phyloP scores from a whole-genome alignment of 164 flowering plant genomes.

The Aristolochia contorta region DNA sequence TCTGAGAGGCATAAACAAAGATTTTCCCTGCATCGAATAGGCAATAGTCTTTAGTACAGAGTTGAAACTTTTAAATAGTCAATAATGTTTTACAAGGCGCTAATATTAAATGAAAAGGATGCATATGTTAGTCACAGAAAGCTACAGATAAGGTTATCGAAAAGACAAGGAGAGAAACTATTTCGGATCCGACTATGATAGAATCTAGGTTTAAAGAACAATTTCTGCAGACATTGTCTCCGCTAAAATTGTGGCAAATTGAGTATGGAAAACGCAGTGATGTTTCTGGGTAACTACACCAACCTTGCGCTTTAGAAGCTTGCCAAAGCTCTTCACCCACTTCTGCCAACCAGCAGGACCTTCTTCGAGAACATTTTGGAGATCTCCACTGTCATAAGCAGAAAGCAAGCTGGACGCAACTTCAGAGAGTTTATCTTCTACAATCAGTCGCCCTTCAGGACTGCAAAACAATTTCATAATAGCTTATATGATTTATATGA shows the following conservation, averaged over 20 bases:
- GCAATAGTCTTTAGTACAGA: neutral
- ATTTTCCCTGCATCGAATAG: constrained; percentile 58
- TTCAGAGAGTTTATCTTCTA: constrained; percentile 75
- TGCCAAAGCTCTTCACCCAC: constrained; percentile 91
- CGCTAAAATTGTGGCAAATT: neutral
- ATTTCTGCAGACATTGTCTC: neutral
- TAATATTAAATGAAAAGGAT: too few relatives aligned
- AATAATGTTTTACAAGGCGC: too few relatives aligned
- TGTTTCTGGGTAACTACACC: neutral
- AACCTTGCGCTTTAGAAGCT: constrained; percentile 84
- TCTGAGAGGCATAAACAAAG: constrained; percentile 91
- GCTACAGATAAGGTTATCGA: neutral
- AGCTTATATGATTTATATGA: neutral
- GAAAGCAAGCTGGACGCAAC: constrained; percentile 58
- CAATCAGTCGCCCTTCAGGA: constrained; percentile 57
- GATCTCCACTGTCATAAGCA: constrained; percentile 82
- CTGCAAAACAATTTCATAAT: constrained; percentile 27
- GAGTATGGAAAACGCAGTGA: neutral
- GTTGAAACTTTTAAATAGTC: too few relatives aligned
- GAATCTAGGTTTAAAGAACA: neutral
- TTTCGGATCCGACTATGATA: neutral
- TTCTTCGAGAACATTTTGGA: constrained; percentile 60
- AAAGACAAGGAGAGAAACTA: neutral
- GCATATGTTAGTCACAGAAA: too few relatives aligned
- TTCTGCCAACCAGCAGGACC: constrained; percentile 83